Evolutionary conservation across 2,329 filamentous ascomycete species (phyloP).

Genomic region (Mariannaea elegans): DNA sequence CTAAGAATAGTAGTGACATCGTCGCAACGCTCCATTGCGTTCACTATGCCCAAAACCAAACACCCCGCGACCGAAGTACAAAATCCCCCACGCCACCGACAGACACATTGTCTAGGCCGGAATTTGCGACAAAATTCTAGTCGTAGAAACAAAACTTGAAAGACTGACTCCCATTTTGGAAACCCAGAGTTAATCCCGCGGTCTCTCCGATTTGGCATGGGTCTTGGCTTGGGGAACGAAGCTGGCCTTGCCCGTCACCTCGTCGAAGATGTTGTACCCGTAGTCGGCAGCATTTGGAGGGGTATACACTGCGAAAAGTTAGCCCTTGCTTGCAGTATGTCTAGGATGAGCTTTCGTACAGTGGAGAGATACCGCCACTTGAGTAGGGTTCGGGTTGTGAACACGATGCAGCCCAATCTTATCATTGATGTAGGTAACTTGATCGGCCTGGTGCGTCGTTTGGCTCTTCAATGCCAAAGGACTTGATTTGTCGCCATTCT

Average conservation of each 20-base stretch:
- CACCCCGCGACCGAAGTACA: no score
- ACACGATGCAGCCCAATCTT: constrained; percentile 17
- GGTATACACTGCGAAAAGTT: constrained; percentile 7
- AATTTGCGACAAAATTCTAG: no score
- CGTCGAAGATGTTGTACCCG: constrained; percentile 18
- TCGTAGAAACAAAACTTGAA: background rate
- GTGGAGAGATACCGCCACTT: constrained; percentile 12
- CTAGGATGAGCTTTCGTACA: background rate
- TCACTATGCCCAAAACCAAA: no score
- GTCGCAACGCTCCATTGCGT: no score
- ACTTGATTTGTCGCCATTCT: background rate
- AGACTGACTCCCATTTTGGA: background rate
- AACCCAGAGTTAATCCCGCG: background rate
- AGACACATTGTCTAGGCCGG: no score
- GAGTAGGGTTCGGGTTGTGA: constrained; percentile 14
- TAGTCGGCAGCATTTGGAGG: constrained; percentile 12
- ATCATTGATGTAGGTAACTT: constrained; percentile 15
- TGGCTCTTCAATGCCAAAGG: constrained; percentile 13
- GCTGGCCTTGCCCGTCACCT: constrained; percentile 8
- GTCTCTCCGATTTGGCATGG: background rate
- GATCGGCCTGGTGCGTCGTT: constrained; percentile 2
- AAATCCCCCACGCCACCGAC: no score
- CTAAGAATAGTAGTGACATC: no score
- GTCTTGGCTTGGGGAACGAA: constrained; percentile 12
- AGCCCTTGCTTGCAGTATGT: background rate